Conservation (phyloP, 768 basidiomycete genomes). For the Termitomyces sp. region DNA sequence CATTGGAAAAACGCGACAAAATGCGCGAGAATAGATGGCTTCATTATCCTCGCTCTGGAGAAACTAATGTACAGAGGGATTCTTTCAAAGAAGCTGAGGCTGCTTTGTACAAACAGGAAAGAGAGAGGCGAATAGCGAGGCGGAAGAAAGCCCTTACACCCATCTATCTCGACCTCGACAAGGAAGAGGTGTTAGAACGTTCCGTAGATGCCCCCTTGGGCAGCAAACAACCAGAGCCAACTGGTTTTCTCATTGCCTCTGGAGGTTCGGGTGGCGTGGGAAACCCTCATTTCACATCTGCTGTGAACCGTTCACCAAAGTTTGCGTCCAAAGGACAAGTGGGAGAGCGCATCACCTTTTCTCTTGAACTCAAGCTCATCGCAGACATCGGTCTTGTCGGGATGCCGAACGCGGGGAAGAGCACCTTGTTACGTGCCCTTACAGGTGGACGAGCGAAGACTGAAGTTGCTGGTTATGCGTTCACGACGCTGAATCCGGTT, state of each 20-base stretch:
- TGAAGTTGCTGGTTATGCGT: conserved; percentile 86
- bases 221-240: conserved; percentile 39
- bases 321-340: conserved; percentile 75
- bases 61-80: conserved; percentile 56
- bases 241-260: conserved; percentile 62
- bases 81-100: conserved; percentile 70
- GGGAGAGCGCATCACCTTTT: conserved; percentile 76
- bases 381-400: conserved; percentile 97
- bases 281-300: conserved; percentile 78
- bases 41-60: conserved; percentile 67
- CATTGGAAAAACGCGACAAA: conserved; percentile 44
- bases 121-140: conserved; percentile 46
- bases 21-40: conserved; percentile 70
- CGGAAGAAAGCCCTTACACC: conserved; percentile 38
- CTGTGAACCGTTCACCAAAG: conserved; percentile 74
- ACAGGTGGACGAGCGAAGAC: conserved; percentile 81
- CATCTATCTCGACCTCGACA: conserved; percentile 59
- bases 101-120: conserved; percentile 52
- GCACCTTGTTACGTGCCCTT: conserved; percentile 84
- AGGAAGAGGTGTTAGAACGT: conserved; percentile 35
- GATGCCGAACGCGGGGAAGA: conserved; percentile 92
- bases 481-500: conserved; percentile 94
- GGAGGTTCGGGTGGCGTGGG: conserved; percentile 84
- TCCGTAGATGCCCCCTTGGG: conserved; percentile 61
- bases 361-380: conserved; percentile 87